phyloP scores from a whole-genome alignment of 352 stramenopile species.

The Phytophthora constricta region DNA sequence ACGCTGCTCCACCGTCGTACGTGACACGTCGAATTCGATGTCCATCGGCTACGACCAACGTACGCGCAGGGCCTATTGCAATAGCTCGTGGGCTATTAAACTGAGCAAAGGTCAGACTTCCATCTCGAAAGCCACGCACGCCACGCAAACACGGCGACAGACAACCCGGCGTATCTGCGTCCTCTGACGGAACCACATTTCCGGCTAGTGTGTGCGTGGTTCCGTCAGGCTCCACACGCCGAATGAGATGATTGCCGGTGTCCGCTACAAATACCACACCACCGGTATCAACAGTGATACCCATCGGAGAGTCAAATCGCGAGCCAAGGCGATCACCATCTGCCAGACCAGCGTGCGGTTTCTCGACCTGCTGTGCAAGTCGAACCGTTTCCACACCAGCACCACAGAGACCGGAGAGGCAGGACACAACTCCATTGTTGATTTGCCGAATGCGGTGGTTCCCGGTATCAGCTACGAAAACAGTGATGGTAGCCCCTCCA shows the following conservation, averaged over 20 bases:
- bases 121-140: constrained; percentile 89
- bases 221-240: constrained; percentile 76
- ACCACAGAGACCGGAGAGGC: constrained; percentile 90
- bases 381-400: constrained; percentile 69
- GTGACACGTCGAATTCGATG: constrained; percentile 89
- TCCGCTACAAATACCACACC: constrained; percentile 95
- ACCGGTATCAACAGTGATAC: constrained; percentile 79
- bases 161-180: constrained; percentile 84
- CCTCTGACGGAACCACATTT: constrained; percentile 56
- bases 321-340: constrained; percentile 84
- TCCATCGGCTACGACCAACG: constrained; percentile 90
- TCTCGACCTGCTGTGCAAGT: constrained; percentile 37
- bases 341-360: constrained; percentile 86
- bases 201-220: constrained; percentile 74
- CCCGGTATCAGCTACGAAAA: constrained; percentile 83
- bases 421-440: constrained; percentile 72
- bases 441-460: constrained; percentile 88
- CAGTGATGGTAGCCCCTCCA: constrained; percentile 30
- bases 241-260: constrained; percentile 95
- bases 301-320: constrained; percentile 93
- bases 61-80: constrained; percentile 76
- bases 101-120: constrained; percentile 80
- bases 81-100: constrained; percentile 96
- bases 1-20: constrained; percentile 63
- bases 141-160: constrained; percentile 90